These are phyloP conservation scores for Stephania japonica DNA, from an alignment of 164 flowering plant species.

Conservation along the genomic window DNA sequence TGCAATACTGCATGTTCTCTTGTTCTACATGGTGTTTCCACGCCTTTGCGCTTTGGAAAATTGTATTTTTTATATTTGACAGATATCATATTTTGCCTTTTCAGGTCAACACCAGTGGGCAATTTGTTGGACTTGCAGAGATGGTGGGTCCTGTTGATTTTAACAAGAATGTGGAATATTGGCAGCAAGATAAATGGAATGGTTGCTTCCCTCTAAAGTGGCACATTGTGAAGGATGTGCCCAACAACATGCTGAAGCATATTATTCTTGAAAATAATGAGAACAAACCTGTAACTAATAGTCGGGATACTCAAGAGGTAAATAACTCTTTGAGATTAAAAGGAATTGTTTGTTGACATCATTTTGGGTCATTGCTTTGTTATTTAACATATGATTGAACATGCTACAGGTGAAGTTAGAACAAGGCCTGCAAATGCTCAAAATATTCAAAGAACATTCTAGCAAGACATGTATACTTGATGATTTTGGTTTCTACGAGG, in stretches of 20 bases:
- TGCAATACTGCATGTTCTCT: background rate
- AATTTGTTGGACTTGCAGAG: conserved; percentile 83
- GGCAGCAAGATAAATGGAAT: conserved; percentile 96
- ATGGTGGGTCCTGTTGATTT: conserved; percentile 87
- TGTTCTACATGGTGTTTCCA: background rate
- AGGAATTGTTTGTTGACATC: background rate
- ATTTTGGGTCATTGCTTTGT: background rate
- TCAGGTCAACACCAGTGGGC: conserved; percentile 91
- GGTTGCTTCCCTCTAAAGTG: conserved; percentile 84
- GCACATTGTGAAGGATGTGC: conserved; percentile 86
- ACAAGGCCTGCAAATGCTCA: conserved; percentile 72
- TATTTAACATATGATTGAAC: background rate
- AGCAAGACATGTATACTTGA: conserved; percentile 68
- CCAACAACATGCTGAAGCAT: conserved; percentile 73
- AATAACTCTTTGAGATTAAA: background rate
- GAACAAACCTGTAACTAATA: conserved; percentile 84
- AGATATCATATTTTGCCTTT: background rate
- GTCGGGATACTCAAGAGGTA: conserved; percentile 91
- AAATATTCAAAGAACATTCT: conserved; percentile 66
- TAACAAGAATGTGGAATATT: conserved; percentile 61
- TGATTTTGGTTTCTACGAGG: conserved; percentile 84
- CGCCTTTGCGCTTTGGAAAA: too few species aligned
- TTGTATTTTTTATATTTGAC: background rate
- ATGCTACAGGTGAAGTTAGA: conserved; percentile 59
- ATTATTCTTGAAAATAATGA: conserved; percentile 81